Conservation (phyloP, 768 basidiomycete species). For the Scleroderma citrinum region DNA sequence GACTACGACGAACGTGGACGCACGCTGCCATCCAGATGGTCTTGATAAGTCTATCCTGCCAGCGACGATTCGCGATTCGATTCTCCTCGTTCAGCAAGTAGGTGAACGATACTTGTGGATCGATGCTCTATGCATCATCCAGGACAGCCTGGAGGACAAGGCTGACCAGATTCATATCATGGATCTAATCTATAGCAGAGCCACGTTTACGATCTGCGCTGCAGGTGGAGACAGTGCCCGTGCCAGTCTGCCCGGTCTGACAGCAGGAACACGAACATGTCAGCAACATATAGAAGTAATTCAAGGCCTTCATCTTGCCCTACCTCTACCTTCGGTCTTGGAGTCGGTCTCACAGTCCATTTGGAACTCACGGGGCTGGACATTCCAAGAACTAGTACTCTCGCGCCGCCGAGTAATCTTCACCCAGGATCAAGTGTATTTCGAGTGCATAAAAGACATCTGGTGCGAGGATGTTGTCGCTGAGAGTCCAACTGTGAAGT, state of each 20-base stretch:
- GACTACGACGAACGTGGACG: not conserved
- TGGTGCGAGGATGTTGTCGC: not conserved
- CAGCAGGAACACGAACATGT: not conserved
- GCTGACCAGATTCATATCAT: not conserved
- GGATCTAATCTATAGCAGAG: not conserved
- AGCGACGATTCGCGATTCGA: constrained; percentile 3
- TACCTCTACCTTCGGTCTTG: not conserved
- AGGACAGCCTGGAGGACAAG: constrained; percentile 1
- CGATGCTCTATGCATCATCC: constrained; percentile 6
- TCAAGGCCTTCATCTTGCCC: constrained; percentile 4
- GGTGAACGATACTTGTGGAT: constrained; percentile 4
- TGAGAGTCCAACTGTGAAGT: not conserved
- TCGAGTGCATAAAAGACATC: constrained; percentile 7
- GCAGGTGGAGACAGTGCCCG: not conserved
- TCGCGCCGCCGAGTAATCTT: constrained; percentile 13
- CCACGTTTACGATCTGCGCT: constrained; percentile 1
- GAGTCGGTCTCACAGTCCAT: not conserved
- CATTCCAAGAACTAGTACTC: constrained; percentile 12
- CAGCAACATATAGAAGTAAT: constrained; percentile 1
- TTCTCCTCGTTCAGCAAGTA: not conserved
- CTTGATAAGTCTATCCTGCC: not conserved
- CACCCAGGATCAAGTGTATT: constrained; percentile 14
- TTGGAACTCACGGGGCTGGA: constrained; percentile 14
- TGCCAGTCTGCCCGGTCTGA: not conserved
- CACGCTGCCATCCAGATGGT: not conserved